Percentiles rank a stretch among this genome's conserved stretches.
These are phyloP conservation scores for Hansenula sp. DNA, from an alignment of 1,139 yeast genomes.

Conservation along the genomic window DNA sequence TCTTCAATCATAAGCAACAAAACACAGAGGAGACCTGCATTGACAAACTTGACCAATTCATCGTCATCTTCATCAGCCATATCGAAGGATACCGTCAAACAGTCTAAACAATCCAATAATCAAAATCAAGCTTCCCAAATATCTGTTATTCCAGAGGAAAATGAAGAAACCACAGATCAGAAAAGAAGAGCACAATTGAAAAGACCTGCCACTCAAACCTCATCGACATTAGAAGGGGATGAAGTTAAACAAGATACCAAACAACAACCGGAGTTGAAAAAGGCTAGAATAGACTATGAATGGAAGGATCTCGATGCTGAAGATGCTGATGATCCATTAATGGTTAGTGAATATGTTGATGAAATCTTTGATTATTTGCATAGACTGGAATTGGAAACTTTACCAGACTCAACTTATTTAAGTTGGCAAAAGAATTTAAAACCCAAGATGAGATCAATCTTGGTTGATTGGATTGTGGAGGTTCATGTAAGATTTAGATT, in stretches of 20 bases:
- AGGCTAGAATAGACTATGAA: constrained; percentile 13
- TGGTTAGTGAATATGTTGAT: constrained; percentile 86
- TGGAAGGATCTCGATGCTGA: constrained; percentile 79
- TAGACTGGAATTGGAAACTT: constrained; percentile 63
- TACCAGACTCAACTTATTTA: constrained; percentile 73
- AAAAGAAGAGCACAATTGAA: constrained; percentile 9
- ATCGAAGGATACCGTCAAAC: background rate
- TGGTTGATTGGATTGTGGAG: constrained; percentile 93
- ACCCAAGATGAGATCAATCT: constrained; percentile 83
- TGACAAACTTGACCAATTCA: constrained; percentile 22
- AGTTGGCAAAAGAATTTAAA: constrained; percentile 62
- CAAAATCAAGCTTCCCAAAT: background rate
- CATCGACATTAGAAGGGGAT: background rate
- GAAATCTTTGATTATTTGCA: constrained; percentile 81
- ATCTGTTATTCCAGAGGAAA: background rate
- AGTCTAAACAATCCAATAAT: background rate
- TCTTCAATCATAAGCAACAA: background rate
- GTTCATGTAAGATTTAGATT: constrained; percentile 84
- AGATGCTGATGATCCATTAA: constrained; percentile 80
- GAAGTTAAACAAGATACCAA: background rate
- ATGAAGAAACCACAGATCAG: background rate
- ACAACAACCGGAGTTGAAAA: constrained; percentile 11
- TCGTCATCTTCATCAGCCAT: constrained; percentile 1
- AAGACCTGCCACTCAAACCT: constrained; percentile 13
- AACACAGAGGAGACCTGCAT: constrained; percentile 16